These are phyloP conservation scores for Cercospora sp. DNA, from an alignment of 2,329 filamentous ascomycete genomes.

Conservation along the genomic window DNA sequence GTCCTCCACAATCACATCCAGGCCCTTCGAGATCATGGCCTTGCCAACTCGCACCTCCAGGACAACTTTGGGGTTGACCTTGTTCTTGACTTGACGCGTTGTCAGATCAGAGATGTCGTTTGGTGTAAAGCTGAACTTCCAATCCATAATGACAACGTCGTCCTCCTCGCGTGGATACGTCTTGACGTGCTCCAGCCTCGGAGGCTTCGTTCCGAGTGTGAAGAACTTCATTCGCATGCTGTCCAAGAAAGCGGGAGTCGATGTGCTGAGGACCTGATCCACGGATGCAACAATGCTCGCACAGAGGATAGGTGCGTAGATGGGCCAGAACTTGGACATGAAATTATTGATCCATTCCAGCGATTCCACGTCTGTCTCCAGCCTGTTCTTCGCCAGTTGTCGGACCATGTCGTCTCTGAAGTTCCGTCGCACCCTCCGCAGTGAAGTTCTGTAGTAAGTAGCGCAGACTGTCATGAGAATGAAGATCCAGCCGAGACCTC, in stretches of 20 bases:
- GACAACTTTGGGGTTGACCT: conserved; percentile 94
- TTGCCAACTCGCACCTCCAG: conserved; percentile 94
- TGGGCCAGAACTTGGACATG: conserved; percentile 98
- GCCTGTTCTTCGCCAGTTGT: conserved; percentile 79
- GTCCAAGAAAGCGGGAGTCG: conserved; percentile 89
- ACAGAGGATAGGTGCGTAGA: conserved; percentile 91
- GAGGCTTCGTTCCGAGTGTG: conserved; percentile 90
- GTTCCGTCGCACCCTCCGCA: conserved; percentile 89
- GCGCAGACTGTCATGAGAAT: conserved; percentile 88
- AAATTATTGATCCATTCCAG: conserved; percentile 99
- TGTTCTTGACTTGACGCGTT: conserved; percentile 83
- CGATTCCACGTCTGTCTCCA: conserved; percentile 89
- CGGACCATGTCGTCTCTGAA: conserved; percentile 92
- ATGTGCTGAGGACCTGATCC: conserved; percentile 90
- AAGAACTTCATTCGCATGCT: conserved; percentile 93
- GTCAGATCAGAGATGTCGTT: conserved; percentile 94
- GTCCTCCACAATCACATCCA: conserved; percentile 97
- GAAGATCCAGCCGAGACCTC: conserved; percentile 89
- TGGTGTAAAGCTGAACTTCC: conserved; percentile 99
- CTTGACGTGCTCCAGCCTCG: conserved; percentile 95
- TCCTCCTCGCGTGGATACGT: conserved; percentile 95
- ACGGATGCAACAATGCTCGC: conserved; percentile 90
- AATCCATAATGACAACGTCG: conserved; percentile 97
- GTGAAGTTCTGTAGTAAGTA: conserved; percentile 95
- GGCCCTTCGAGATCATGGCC: conserved; percentile 92